phyloP scores from a whole-genome alignment of 192 early-diverging fungal species.

The Backusella mclennaniae region DNA sequence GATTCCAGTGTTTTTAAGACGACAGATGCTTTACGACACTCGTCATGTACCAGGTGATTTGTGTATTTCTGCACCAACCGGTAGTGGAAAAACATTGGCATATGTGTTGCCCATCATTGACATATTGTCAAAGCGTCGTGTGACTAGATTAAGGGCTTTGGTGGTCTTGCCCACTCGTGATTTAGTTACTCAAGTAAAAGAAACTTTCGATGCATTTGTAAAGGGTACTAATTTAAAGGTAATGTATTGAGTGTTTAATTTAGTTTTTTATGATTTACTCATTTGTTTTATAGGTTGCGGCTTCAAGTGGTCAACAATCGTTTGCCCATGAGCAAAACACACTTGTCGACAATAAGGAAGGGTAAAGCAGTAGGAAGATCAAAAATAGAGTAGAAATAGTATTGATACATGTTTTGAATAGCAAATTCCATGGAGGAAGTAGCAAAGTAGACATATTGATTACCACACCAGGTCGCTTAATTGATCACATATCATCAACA shows the following conservation, averaged over 20 bases:
- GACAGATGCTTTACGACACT: conserved; percentile 62
- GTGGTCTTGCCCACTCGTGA: conserved; percentile 94
- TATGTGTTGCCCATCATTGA: conserved; percentile 94
- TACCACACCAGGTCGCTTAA: conserved; percentile 92
- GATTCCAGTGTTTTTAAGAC: conserved; percentile 72
- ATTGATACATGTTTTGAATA: not conserved
- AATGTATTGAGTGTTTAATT: not conserved
- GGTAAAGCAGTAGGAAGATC: conserved; percentile 15
- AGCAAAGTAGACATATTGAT: conserved; percentile 87
- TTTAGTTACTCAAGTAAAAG: conserved; percentile 85
- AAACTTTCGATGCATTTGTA: conserved; percentile 76
- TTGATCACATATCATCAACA: conserved; percentile 87
- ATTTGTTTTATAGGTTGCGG: conserved; percentile 44
- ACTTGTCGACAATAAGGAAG: conserved; percentile 38
- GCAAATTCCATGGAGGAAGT: conserved; percentile 48
- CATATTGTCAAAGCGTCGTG: conserved; percentile 68
- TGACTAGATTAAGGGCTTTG: conserved; percentile 82
- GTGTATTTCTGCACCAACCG: conserved; percentile 94
- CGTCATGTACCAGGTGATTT: conserved; percentile 83
- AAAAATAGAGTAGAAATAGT: not conserved
- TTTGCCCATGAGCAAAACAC: conserved; percentile 69
- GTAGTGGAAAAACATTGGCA: conserved; percentile 94
- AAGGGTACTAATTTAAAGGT: conserved; percentile 71
- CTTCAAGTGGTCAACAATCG: conserved; percentile 75
- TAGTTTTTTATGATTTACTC: not conserved